phyloP scores from a whole-genome alignment of 148 eudicot genomes.

The Persicaria tinctoria region DNA sequence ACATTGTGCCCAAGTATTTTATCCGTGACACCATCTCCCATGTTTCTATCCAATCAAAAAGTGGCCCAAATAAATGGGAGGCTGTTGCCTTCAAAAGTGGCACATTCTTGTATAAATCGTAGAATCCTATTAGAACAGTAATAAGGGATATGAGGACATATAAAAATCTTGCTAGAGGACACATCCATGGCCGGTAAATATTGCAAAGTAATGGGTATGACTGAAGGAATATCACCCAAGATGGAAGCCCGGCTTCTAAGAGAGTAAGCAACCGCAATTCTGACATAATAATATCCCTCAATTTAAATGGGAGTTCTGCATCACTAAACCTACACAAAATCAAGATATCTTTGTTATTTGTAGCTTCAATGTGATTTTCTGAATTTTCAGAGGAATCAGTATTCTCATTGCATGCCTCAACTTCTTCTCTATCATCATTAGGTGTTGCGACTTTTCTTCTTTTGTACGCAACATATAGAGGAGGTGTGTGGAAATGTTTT shows the following conservation, averaged over 20 bases:
- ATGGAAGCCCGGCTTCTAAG: conserved; percentile 85
- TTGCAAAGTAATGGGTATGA: conserved; percentile 86
- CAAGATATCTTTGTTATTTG: conserved; percentile 59
- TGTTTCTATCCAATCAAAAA: conserved; percentile 77
- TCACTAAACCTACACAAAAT: conserved; percentile 65
- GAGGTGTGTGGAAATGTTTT: background rate
- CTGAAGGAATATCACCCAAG: conserved; percentile 92
- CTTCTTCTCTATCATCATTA: conserved; percentile 21
- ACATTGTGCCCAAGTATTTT: conserved; percentile 80
- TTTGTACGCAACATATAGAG: background rate
- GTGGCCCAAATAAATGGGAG: conserved; percentile 73
- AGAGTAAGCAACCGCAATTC: conserved; percentile 68
- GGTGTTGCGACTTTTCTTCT: background rate
- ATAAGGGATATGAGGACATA: conserved; percentile 60
- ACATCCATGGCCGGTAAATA: conserved; percentile 94
- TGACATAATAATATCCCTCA: conserved; percentile 56
- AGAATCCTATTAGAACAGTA: conserved; percentile 82
- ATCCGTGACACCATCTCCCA: conserved; percentile 88
- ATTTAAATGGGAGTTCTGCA: conserved; percentile 65
- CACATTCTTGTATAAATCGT: conserved; percentile 60
- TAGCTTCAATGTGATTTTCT: conserved; percentile 38
- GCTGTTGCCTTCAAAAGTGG: conserved; percentile 42
- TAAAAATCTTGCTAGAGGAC: conserved; percentile 69
- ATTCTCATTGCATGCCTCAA: conserved; percentile 19
- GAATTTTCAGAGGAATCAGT: conserved; percentile 22